Base-by-base conservation (phyloP, 495 filamentous ascomycete genomes). In the Lophiotrema nucula region DNA sequence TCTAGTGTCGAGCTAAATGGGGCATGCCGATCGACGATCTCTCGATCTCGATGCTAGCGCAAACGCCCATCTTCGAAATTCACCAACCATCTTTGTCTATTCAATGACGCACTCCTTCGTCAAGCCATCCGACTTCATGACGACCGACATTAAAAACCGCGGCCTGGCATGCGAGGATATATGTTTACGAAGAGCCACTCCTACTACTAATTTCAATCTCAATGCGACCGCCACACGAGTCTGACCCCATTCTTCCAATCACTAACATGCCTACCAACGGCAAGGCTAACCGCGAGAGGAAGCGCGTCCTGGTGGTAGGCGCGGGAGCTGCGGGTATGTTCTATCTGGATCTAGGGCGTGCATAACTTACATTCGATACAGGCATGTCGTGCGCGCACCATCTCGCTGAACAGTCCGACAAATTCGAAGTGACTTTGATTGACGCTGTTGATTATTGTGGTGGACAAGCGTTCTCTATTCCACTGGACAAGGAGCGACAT, bases 391-490 rank as follows among this genome's bases (percentile, higher is more conserved):
- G 88, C 65, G 88, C 88, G 8, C 77, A 84, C 18, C 85, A 87
- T 13, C 76, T 95, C 2, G 81, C 88, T 16, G 76, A 89, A 47
- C 87, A 92, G 61, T 85, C 85, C 0, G 81, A 88, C 31, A 81
- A 80, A 49, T 92, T 90, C 69, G 77, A 86, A 31, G 80, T 92
- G 24, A 90, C 88, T 0, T 66, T 92, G 23, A 79, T 95, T 48
- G 88, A 92, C 53, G 79, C 77, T 1, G 79, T 79, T 25, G 71
- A 78, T 31, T 81, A 88, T 47, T 82, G 83, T 48, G 89, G 89
- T n/a, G 88, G 89, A 0, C 89, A 95, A 68, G 89, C 89, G 1
- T 88, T 85, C 35, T 90, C 88, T 2, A 89, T 92, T 43, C 69
- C 84, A 2, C 66, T 95, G 6, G 84, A 92, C 68, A 78, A 85